Evolutionary conservation across 371 early-diverging fungal genomes (phyloP).

Genomic region (Apophysomyces variabilis): DNA sequence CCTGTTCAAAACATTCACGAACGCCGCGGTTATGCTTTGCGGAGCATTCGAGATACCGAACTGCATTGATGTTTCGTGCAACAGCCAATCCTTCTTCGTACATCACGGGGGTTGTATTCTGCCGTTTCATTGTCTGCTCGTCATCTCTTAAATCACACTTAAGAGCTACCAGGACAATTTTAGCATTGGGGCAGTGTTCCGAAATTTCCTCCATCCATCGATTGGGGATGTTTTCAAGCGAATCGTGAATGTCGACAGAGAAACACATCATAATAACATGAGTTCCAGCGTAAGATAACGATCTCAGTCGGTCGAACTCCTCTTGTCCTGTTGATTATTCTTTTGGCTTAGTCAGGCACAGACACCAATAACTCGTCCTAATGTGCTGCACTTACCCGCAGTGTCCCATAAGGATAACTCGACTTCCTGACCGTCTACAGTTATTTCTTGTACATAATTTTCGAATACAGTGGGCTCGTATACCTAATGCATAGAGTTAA

Average conservation of each 20-base stretch:
- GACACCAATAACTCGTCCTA: background rate
- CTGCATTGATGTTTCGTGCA: slow-evolving; percentile 52
- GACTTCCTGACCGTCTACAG: slow-evolving; percentile 76
- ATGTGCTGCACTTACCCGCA: slow-evolving; percentile 65
- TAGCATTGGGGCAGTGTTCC: slow-evolving; percentile 51
- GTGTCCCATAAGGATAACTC: slow-evolving; percentile 94
- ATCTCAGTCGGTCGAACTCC: slow-evolving; percentile 61
- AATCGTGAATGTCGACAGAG: slow-evolving; percentile 59
- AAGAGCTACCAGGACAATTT: slow-evolving; percentile 55
- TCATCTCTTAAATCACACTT: slow-evolving; percentile 64
- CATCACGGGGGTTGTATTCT: slow-evolving; percentile 32
- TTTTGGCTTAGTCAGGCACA: slow-evolving; percentile 8
- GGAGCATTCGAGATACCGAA: slow-evolving; percentile 59
- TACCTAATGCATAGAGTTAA: slow-evolving; percentile 23
- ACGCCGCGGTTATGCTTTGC: slow-evolving; percentile 60
- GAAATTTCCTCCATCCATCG: slow-evolving; percentile 59
- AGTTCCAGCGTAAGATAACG: slow-evolving; percentile 56
- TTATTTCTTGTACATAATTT: slow-evolving; percentile 84
- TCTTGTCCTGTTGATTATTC: slow-evolving; percentile 58
- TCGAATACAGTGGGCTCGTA: slow-evolving; percentile 84
- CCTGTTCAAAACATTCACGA: slow-evolving; percentile 57
- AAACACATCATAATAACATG: slow-evolving; percentile 64
- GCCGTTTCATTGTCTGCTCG: slow-evolving; percentile 20
- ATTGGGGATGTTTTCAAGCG: slow-evolving; percentile 58
- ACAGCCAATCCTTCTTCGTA: slow-evolving; percentile 58